Base-by-base conservation (phyloP, 1,284 basidiomycete species). In the Laetiporus sulphureus region DNA sequence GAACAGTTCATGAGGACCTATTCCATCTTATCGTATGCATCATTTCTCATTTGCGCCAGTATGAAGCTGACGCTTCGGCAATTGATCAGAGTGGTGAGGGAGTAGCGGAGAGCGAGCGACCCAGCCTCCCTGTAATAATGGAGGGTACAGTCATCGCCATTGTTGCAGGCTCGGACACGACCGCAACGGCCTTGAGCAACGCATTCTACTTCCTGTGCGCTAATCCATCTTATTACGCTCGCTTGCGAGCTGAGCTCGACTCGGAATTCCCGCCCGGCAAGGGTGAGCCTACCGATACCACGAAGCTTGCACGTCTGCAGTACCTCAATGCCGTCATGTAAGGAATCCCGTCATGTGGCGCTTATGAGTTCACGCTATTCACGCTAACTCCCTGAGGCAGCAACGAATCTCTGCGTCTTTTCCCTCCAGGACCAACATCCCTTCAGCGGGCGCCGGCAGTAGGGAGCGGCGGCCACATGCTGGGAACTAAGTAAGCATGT, bases 401-500 rank as follows among this genome's bases (percentile, higher is more conserved):
- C 45, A 77, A 80, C 31, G 80, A 83, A 55, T 59, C 70, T 0
- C 52, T 83, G 36, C 66, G 81, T 31, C 59, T 83, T 24, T 66
- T 67, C 31, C 76, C 79, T 5, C 65, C 76, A 8, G 61, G 77
- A 8, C 66, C 71, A 5, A 71, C 67, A 21, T 72, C 70, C 29
- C 66, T 71, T 18, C 72, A 76, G 40, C 70, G 80, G 31, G 61
- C 65, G n/a, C 63, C 59, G 0, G 45, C 46, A 8, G 32, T 32
- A 3, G 55, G 55, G 1, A 47, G 41, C 19, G 39, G 39, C 1
- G 39, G 39, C 1, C 32, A 27, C 2, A 3, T 41, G 2, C n/a
- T 41, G 4, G 32, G 39, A 2, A 13, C n/a, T n/a, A 21, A 35
- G 39, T 35, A 19, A 10, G 39, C 23, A 21, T 7, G 13, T 27